Evolutionary conservation across 805 yeast genomes (phyloP).

Genomic region (Kuraishia ogatae): DNA sequence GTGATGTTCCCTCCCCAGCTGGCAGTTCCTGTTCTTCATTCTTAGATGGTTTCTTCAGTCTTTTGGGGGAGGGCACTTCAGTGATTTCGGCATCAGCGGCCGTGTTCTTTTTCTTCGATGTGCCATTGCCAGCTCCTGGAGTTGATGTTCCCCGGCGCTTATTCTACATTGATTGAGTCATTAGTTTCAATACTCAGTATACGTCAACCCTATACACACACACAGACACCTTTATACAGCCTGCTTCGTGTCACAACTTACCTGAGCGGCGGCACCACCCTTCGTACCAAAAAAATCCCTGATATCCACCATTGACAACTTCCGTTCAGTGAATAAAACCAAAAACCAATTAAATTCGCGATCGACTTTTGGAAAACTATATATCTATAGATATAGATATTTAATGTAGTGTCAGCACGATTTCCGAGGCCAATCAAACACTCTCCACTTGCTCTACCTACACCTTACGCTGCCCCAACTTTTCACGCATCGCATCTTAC

Average conservation of each 20-base stretch:
- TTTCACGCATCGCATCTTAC: background rate
- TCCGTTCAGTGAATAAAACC: background rate
- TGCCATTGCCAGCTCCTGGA: background rate
- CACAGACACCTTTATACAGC: no score
- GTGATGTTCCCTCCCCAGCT: background rate
- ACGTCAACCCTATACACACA: no score
- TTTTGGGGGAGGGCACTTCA: constrained; percentile 2
- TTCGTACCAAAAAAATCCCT: constrained; percentile 27
- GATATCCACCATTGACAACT: constrained; percentile 26
- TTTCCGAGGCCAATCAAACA: no score
- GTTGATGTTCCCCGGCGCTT: background rate
- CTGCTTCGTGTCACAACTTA: background rate
- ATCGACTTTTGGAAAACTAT: no score
- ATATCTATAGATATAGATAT: no score
- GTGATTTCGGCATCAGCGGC: background rate
- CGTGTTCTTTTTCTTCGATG: background rate
- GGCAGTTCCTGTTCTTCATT: background rate
- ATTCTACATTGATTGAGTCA: background rate
- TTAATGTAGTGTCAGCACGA: no score
- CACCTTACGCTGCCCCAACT: background rate
- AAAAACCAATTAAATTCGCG: no score
- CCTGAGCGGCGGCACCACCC: constrained; percentile 4
- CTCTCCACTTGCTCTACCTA: background rate
- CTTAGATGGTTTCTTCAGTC: constrained; percentile 1
- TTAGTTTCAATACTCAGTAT: background rate